Percentiles rank a stretch among this genome's conserved stretches.
Conservation (phyloP, 169 alveolate species). For the Eimeria praecox region DNA sequence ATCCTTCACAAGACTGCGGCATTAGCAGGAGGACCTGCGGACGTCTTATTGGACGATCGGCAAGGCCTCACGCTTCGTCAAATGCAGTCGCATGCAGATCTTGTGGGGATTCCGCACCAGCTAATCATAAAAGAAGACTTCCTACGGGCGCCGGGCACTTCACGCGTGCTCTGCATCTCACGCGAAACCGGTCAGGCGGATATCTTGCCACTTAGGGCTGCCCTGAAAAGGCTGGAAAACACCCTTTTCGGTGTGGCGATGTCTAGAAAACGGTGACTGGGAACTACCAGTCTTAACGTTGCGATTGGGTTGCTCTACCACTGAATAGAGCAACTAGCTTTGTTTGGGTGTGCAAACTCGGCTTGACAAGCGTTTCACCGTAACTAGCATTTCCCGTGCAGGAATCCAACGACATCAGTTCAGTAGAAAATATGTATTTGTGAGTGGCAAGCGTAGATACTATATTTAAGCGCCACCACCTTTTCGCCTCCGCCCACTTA, state of each 20-base stretch:
- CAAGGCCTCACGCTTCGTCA: conserved; percentile 67
- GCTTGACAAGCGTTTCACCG: neutral
- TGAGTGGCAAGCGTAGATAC: neutral
- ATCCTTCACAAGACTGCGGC: conserved; percentile 31
- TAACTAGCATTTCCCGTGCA: neutral
- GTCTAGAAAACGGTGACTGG: conserved; percentile 17
- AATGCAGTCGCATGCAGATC: conserved; percentile 70
- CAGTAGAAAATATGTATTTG: neutral
- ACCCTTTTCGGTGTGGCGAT: conserved; percentile 13
- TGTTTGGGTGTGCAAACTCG: neutral
- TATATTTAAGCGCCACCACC: conserved; percentile 4
- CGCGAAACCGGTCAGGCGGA: conserved; percentile 21
- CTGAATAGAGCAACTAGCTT: neutral
- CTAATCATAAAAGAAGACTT: conserved; percentile 34
- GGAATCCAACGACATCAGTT: neutral
- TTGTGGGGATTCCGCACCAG: conserved; percentile 65
- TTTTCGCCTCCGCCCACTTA: conserved; percentile 65
- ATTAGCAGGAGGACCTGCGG: conserved; percentile 60
- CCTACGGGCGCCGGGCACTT: conserved; percentile 18
- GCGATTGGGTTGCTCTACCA: neutral
- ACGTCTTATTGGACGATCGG: conserved; percentile 51
- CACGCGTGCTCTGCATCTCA: conserved; percentile 56
- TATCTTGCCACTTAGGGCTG: conserved; percentile 43
- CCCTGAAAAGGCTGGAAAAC: conserved; percentile 8
- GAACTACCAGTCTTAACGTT: neutral